A percentile compares a stretch with the other conserved stretches of the same genome.
Conservation (phyloP, 2,329 filamentous ascomycete genomes). For the Myriosclerotinia curreyana region DNA sequence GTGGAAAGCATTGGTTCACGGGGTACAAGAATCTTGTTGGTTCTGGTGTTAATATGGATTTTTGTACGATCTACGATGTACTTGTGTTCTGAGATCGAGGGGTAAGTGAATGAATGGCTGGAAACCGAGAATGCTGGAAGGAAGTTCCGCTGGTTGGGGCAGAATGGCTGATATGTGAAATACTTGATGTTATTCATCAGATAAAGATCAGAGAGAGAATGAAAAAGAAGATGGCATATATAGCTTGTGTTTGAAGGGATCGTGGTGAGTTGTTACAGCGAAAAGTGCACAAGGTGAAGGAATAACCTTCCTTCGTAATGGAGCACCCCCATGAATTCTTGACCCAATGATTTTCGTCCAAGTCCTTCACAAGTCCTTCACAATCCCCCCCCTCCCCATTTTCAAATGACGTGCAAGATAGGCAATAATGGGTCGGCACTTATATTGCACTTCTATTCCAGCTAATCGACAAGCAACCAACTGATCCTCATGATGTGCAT, state of each 20-base stretch:
- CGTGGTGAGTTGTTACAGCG: no score
- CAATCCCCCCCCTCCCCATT: no score
- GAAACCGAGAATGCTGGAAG: slow-evolving; percentile 6
- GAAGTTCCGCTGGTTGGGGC: background rate
- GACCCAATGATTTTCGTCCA: background rate
- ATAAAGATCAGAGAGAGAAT: background rate
- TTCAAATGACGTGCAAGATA: slow-evolving; percentile 2
- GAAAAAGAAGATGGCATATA: background rate
- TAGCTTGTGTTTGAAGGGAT: no score
- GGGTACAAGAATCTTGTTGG: background rate
- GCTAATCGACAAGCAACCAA: background rate
- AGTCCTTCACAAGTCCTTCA: background rate
- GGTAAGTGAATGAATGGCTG: background rate
- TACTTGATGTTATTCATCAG: background rate
- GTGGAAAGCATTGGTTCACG: background rate
- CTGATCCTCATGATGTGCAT: slow-evolving; percentile 5
- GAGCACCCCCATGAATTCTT: no score
- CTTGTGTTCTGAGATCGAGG: no score
- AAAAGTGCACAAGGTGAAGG: no score
- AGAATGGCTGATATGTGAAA: background rate
- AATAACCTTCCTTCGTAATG: no score
- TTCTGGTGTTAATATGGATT: no score
- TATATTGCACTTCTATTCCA: background rate
- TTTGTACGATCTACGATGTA: no score
- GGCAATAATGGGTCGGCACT: background rate